Evolutionary conservation across 768 basidiomycete genomes (phyloP), one percentile per base, ranked within the genome.

Genomic region (Tubosaeta sp.): DNA sequence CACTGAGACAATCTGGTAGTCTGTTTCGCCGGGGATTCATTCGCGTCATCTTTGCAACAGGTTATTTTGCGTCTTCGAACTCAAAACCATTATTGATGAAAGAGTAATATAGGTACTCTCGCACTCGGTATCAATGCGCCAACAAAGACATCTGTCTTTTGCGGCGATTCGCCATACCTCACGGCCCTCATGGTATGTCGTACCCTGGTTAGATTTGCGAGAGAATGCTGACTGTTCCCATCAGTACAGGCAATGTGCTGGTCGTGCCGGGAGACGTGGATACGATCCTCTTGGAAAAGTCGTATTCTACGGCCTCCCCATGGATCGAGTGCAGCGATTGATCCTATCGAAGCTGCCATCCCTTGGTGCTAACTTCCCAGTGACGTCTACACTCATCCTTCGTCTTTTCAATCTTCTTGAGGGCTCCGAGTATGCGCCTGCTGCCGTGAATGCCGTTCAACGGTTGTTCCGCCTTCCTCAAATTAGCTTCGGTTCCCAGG

Each of bases 111-210:
- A 82, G 83, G 81, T 1, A 87, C 85, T 6, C 71, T 88, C 50
- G 86, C 86, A 1, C 71, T 88, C 13, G 87, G 86, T 52, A 88
- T 88, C 59, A 88, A 88, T 59, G 85, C 85, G 0, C 86, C 86
- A 1, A 76, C 84, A 0, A 85, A 79, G 59, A 84, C 86, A 0
- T 74, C 80, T 2, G 74, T 84, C 6, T 87, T 87, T 59, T 79
- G 76, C 48, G 81, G 79, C 0, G 83, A 85, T 63, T 84, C 83
- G 0, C 79, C 80, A 1, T 83, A 53, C 61, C 58, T 85, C 33
- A 84, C 83, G 1, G 80, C 83, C 1, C 74, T 86, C 8, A 81
- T 78, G 77, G 81, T 80, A 60, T 2, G 75, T 60, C 39, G 13
- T 35, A n/a, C 37, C n/a, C 19, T 17, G 17, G 19, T n/a, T 41